Conservation (phyloP, 345 rosid genomes). For the Lagerstroemia speciosa region DNA sequence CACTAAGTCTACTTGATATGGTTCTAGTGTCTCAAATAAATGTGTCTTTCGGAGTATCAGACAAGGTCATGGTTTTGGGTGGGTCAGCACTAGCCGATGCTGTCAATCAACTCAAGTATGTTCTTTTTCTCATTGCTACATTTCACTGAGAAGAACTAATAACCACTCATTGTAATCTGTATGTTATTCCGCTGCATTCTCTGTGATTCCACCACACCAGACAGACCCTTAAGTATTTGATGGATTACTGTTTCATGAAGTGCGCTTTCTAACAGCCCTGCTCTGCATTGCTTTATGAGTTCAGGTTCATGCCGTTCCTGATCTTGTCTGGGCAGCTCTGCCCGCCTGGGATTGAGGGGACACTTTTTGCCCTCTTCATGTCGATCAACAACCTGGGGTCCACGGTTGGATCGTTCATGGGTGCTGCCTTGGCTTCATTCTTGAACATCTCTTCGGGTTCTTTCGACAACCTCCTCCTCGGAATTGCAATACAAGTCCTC, state of each 20-base stretch:
- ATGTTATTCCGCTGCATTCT: background rate
- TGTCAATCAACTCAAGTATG: constrained; percentile 88
- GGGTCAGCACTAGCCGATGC: constrained; percentile 95
- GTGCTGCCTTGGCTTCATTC: constrained; percentile 81
- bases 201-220: background rate
- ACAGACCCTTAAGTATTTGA: background rate
- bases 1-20: constrained; percentile 58
- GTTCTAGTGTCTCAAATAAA: constrained; percentile 55
- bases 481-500: constrained; percentile 56
- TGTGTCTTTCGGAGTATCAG: constrained; percentile 57
- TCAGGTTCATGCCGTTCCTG: constrained; percentile 96
- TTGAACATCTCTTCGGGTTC: constrained; percentile 79
- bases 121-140: background rate
- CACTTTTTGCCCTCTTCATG: constrained; percentile 93
- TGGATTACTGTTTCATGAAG: background rate
- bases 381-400: constrained; percentile 87
- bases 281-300: background rate
- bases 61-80: constrained; percentile 70
- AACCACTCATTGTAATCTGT: background rate
- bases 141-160: background rate
- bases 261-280: background rate
- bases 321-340: constrained; percentile 89
- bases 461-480: constrained; percentile 65
- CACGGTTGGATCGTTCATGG: constrained; percentile 75
- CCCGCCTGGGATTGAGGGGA: constrained; percentile 97